Evolutionary conservation across 257 asterid species (phyloP), one percentile per base, ranked within the genome.

Genomic region (Eucommia ulmoides): DNA sequence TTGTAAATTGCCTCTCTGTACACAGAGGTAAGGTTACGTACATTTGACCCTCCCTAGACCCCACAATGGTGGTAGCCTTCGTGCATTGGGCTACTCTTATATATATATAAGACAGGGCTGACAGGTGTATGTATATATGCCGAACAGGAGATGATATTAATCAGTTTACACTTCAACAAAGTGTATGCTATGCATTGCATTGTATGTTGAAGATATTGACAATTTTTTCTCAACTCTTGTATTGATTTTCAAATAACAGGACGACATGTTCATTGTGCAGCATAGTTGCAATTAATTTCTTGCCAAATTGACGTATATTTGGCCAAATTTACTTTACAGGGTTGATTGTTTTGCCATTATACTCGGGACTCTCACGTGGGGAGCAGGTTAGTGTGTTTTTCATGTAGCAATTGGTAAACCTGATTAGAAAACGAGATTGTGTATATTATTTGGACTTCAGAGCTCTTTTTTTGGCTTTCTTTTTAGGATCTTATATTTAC

Each of bases 331-430:
- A 49, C 14, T 59, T 61, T 72, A 66, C 79, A 89, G 96, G 92
- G 53, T 71, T 89, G 77, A 55, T 85, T 54, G 56, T 83, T 41
- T 76, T 89, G 81, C 92, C 98, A 46, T 74, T 85, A 33, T 89
- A 82, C 65, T 89, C 98, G 42, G 98, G 98, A 41, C 82, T 89
- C 44, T 74, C 94, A 57, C 92, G 96, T 58, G 79, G 82, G 26
- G 98, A 89, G 47, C 98, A 85, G 93, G 98, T 89, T 35, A 58
- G 46, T 56, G 7, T 29, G 6, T n/a, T 18, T 3, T 35, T 35
- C 44, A 35, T 2, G 16, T 35, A 18, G 1, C 1, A 10, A 35
- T 0, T 4, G 11, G 9, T 35, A 35, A 35, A 35, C n/a, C 11
- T 33, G 16, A 6, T 15, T 35, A 11, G 44, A 35, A 10, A 35